These are phyloP conservation scores for Trichoderma brevicompactum DNA, from an alignment of 2,329 filamentous ascomycete genomes.

Conservation along the genomic window DNA sequence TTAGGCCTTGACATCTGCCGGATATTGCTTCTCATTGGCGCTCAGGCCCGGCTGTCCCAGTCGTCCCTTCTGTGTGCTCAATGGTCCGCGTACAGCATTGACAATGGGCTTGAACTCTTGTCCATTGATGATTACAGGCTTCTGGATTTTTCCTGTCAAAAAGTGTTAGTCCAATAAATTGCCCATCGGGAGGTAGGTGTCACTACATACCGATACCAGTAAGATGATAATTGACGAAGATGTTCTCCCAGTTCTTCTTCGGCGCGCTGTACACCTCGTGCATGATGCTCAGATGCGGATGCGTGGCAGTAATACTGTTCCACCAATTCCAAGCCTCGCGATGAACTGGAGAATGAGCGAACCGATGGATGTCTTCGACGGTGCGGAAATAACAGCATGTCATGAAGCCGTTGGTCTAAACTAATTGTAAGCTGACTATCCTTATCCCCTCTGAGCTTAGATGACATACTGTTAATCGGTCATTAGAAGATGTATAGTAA, in stretches of 20 bases:
- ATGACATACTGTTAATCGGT: constrained; percentile 8
- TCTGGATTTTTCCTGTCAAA: constrained; percentile 4
- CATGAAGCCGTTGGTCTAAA: constrained; percentile 43
- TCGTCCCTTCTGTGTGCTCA: constrained; percentile 22
- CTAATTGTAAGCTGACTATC: neutral
- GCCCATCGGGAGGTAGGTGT: neutral
- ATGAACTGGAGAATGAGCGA: constrained; percentile 51
- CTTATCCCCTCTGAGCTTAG: too few species aligned
- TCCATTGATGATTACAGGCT: constrained; percentile 14
- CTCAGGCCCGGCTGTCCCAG: neutral
- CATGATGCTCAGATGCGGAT: constrained; percentile 49
- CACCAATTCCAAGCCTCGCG: constrained; percentile 54
- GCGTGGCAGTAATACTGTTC: constrained; percentile 38
- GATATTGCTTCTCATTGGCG: neutral
- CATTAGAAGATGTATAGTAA: constrained; percentile 1
- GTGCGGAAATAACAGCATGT: constrained; percentile 52
- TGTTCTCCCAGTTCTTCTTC: constrained; percentile 49
- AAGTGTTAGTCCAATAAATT: neutral
- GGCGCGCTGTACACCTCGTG: constrained; percentile 53
- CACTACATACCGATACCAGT: constrained; percentile 22
- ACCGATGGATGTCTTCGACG: constrained; percentile 50
- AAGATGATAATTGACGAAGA: constrained; percentile 45
- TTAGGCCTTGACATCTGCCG: neutral
- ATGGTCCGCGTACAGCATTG: constrained; percentile 5
- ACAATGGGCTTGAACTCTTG: constrained; percentile 16